Evolutionary conservation across 305 asterid genomes (phyloP), one percentile per base, ranked within the genome.

Genomic region (Fraxinus platypoda): DNA sequence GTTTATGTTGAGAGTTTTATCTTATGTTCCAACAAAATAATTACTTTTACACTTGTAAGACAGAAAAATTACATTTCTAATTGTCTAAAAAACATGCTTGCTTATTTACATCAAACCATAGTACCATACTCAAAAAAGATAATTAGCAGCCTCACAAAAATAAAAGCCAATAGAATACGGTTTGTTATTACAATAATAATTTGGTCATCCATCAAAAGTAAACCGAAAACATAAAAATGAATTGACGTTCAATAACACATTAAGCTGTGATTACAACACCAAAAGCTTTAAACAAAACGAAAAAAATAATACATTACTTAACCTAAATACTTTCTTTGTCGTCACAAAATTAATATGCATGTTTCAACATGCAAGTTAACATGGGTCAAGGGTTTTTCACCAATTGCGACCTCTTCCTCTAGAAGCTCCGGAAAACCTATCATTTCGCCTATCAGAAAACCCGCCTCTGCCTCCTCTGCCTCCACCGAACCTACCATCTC

Each of bases 401-500:
- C 74, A 68, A 28, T 13, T 68, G 35, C 38, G 74, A 13, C 74
- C 26, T 26, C 83, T 57, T 33, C 43, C 71, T 9, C 83, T 81
- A 31, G 68, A 9, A 49, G 72, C 86, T 62, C 49, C 68, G 6
- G 81, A 28, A 30, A 59, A 72, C 28, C 81, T 81, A 31, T 77
- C 87, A 43, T 81, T 77, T 35, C 82, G 54, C 74, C 87, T 4
- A 38, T 84, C 84, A 2, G 84, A 79, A 41, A 37, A 84, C 41
- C 74, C 74, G 8, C 74, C 74, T 66, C 74, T 66, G 74, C 87
- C 74, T 12, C 90, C 75, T 37, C 82, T 21, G 26, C 86, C 76
- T 15, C 43, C 43, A 30, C 70, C 34, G 13, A 76, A 76, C 33
- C 85, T 73, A 3, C 85, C 88, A 2, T 66, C 84, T 82, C 92